These are phyloP conservation scores for Xerocomus brunneocitrinus DNA, from an alignment of 768 basidiomycete genomes.

Conservation along the genomic window DNA sequence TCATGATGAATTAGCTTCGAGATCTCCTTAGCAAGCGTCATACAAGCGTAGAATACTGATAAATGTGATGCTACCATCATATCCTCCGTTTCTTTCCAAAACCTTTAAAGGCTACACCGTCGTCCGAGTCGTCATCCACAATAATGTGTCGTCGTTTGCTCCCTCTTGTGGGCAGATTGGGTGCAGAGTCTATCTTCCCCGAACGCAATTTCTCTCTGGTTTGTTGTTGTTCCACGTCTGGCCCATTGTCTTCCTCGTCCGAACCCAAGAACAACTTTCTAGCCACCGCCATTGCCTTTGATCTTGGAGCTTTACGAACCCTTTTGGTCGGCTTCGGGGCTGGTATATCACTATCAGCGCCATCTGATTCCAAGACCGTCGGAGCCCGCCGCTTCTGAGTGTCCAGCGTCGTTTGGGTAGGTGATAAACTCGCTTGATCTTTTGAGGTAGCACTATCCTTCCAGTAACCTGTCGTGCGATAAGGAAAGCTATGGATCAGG, in stretches of 20 bases:
- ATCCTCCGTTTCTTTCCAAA: conserved; percentile 37
- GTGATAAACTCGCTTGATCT: conserved; percentile 12
- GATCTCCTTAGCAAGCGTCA: neutral
- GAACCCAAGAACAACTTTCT: conserved; percentile 51
- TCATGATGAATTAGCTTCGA: conserved; percentile 55
- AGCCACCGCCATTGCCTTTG: conserved; percentile 23
- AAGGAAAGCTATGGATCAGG: neutral
- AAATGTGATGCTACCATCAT: conserved; percentile 1
- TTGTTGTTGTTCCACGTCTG: neutral
- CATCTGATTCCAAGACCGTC: conserved; percentile 40
- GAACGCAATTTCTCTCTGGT: neutral
- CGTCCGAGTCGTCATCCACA: conserved; percentile 66
- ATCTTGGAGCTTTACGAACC: conserved; percentile 21
- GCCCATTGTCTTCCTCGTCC: conserved; percentile 36
- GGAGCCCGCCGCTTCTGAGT: conserved; percentile 23
- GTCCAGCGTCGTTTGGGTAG: conserved; percentile 14
- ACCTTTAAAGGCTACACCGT: conserved; percentile 66
- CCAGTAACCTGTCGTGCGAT: conserved; percentile 48
- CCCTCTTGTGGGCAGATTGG: conserved; percentile 8
- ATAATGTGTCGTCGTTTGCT: conserved; percentile 35
- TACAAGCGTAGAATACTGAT: conserved; percentile 2
- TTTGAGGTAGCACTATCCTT: conserved; percentile 33
- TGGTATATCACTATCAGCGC: conserved; percentile 25
- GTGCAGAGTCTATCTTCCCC: conserved; percentile 3
- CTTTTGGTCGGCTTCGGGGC: conserved; percentile 11